Conservation (phyloP, 108 stramenopile species). For the Schizochytrium sp. region DNA sequence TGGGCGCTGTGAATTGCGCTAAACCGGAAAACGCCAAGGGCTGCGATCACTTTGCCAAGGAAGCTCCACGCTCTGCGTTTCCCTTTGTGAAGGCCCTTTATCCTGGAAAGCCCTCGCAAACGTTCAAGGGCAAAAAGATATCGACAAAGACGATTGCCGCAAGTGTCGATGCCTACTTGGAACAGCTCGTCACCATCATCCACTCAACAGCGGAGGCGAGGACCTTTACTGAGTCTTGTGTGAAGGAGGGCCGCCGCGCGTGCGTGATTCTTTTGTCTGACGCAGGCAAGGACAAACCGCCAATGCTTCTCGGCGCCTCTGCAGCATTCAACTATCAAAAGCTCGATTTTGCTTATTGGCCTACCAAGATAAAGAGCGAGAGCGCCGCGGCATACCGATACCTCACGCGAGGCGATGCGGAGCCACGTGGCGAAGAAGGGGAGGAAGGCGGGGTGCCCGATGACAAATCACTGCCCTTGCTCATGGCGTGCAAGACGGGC, state of each 20-base stretch:
- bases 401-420: neutral
- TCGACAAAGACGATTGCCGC: neutral
- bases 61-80: neutral
- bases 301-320: neutral
- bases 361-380: neutral
- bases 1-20: neutral
- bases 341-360: neutral
- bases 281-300: neutral
- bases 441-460: neutral
- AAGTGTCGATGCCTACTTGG: neutral
- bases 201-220: neutral
- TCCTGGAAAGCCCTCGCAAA: neutral
- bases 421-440: neutral
- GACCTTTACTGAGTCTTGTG: neutral
- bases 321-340: neutral
- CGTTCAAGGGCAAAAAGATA: neutral
- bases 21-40: neutral
- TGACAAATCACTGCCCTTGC: neutral
- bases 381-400: neutral
- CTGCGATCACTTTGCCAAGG: neutral
- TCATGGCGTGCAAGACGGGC: neutral
- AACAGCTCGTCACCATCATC: neutral
- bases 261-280: neutral
- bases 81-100: neutral
- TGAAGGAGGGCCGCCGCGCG: neutral